Conservation (phyloP, 805 yeast species). For the Candida mattraensis region DNA sequence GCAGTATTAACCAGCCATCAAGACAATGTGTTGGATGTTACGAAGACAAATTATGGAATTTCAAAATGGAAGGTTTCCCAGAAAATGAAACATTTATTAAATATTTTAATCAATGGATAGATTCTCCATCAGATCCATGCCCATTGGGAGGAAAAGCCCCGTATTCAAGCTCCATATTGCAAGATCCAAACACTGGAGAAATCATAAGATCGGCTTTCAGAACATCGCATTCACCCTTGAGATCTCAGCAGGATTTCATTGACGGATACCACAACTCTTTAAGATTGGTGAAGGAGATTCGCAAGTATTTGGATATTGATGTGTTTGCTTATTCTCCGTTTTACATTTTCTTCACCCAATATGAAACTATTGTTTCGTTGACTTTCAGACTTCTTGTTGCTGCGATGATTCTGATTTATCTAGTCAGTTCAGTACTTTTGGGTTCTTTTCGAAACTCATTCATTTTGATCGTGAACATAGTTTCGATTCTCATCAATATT, state of each 20-base stretch:
- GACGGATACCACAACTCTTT: constrained; percentile 71
- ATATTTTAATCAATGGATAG: constrained; percentile 79
- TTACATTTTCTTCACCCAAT: constrained; percentile 91
- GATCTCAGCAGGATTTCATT: constrained; percentile 84
- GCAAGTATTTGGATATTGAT: constrained; percentile 41
- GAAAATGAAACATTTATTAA: constrained; percentile 64
- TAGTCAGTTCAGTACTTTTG: constrained; percentile 53
- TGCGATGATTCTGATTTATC: constrained; percentile 52
- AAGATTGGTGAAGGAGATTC: constrained; percentile 60
- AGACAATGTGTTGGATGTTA: constrained; percentile 76
- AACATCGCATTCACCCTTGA: constrained; percentile 73
- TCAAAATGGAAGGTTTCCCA: constrained; percentile 82
- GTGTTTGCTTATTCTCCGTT: constrained; percentile 92
- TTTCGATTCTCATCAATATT: constrained; percentile 65
- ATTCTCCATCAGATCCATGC: constrained; percentile 80
- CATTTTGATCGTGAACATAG: constrained; percentile 56
- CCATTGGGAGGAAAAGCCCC: constrained; percentile 97
- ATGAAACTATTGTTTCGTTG: constrained; percentile 59
- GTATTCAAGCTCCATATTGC: constrained; percentile 59
- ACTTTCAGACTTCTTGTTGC: constrained; percentile 53
- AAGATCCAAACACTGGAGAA: constrained; percentile 36
- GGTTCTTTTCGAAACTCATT: constrained; percentile 67
- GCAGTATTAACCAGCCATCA: constrained; percentile 65
- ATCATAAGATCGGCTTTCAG: constrained; percentile 70
- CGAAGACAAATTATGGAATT: constrained; percentile 61